phyloP scores from a whole-genome alignment of 768 basidiomycete genomes.

The Amanita inopinata region DNA sequence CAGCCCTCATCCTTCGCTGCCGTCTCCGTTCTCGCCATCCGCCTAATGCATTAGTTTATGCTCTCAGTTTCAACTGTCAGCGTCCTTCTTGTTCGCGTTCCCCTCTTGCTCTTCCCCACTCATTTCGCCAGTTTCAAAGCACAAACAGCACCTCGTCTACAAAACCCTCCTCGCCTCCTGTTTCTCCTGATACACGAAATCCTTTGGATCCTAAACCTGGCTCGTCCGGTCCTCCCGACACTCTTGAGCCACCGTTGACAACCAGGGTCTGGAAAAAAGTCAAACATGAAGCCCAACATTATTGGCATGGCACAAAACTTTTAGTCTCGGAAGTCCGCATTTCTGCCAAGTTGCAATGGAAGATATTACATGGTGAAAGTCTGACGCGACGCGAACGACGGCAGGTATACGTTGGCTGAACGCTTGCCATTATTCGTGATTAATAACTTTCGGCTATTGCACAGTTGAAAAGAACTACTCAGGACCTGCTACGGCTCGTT shows the following conservation, averaged over 20 bases:
- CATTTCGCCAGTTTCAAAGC: slow-evolving; percentile 24
- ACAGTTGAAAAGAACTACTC: slow-evolving; percentile 87
- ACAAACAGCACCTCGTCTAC: slow-evolving; percentile 20
- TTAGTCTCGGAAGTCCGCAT: slow-evolving; percentile 92
- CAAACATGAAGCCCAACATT: slow-evolving; percentile 93
- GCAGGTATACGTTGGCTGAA: slow-evolving; percentile 47
- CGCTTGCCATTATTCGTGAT: slow-evolving; percentile 6
- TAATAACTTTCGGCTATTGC: slow-evolving; percentile 1
- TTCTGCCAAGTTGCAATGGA: slow-evolving; percentile 78
- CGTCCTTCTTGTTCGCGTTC: slow-evolving; percentile 11
- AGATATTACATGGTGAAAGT: slow-evolving; percentile 83
- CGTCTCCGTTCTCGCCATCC: slow-evolving; percentile 22
- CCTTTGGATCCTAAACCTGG: slow-evolving; percentile 22
- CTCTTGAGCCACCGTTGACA: slow-evolving; percentile 35
- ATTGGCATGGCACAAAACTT: slow-evolving; percentile 94
- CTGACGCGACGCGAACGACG: slow-evolving; percentile 89
- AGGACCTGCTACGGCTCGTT: slow-evolving; percentile 84
- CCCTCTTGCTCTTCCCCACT: slow-evolving; percentile 12
- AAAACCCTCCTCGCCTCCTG: slow-evolving; percentile 12
- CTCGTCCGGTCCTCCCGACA: neutral
- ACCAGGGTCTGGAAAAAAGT: slow-evolving; percentile 82
- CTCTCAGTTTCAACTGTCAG: slow-evolving; percentile 13
- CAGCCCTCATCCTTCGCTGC: slow-evolving; percentile 32
- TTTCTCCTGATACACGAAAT: slow-evolving; percentile 16
- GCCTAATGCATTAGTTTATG: slow-evolving; percentile 14